A percentile compares a stretch with the other conserved stretches of the same genome.
These are phyloP conservation scores for Penstemon eatonii DNA, from an alignment of 257 asterid genomes.

Conservation along the genomic window DNA sequence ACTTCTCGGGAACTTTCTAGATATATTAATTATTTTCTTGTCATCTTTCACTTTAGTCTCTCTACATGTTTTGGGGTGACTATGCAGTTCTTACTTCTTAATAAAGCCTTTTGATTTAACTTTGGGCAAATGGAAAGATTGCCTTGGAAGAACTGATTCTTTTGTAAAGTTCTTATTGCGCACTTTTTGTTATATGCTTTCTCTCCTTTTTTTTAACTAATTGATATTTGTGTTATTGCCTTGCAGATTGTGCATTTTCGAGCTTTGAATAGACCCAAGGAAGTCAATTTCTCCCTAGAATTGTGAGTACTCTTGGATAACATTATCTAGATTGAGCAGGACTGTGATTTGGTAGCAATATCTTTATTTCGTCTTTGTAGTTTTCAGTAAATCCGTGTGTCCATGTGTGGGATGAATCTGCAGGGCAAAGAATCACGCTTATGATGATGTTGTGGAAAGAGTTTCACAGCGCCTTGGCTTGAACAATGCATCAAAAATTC, in stretches of 20 bases:
- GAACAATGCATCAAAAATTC: conserved; percentile 60
- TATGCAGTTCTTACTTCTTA: too few species aligned
- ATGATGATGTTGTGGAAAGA: conserved; percentile 62
- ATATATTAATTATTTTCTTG: not conserved
- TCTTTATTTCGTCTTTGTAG: too few species aligned
- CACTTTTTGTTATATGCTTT: too few species aligned
- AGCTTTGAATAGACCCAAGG: conserved; percentile 58
- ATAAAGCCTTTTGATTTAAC: too few species aligned
- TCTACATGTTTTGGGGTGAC: not conserved
- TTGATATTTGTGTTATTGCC: not conserved
- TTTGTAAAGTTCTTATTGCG: too few species aligned
- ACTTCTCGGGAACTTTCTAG: not conserved
- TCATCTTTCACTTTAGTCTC: conserved; percentile 1
- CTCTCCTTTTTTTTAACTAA: too few species aligned
- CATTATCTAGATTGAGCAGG: too few species aligned
- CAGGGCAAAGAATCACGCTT: conserved; percentile 57
- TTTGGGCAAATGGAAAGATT: too few species aligned
- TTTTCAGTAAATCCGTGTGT: not conserved
- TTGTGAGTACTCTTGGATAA: conserved; percentile 41
- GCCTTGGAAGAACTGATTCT: too few species aligned
- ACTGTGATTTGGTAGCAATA: too few species aligned
- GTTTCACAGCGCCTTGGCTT: conserved; percentile 53
- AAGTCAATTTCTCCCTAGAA: conserved; percentile 51
- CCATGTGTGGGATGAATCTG: conserved; percentile 18
- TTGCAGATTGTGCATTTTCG: conserved; percentile 64